Base-by-base conservation (phyloP, 129 eudicot genomes). In the Calendula officinalis region DNA sequence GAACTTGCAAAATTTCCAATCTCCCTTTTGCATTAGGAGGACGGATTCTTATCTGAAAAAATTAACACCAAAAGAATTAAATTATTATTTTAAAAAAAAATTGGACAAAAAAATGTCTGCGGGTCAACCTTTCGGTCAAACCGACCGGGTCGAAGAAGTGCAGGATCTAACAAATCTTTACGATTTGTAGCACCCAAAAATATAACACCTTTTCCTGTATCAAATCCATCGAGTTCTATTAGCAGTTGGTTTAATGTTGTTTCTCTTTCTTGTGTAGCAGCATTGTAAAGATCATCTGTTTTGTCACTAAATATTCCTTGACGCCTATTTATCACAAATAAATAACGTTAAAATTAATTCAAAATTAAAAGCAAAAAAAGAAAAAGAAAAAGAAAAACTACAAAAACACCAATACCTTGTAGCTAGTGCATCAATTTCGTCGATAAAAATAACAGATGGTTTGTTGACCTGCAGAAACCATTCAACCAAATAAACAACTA, bases 11-110 rank as follows among this genome's bases (percentile, higher is more conserved):
- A 61, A 91, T 91, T 34, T 80, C 98, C 75, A 84, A 46, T 76
- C 98, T 80, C 55, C 98, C 98, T 76, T 91, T 91, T 8, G 98
- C 96, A 72, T 87, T 87, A 45, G 98, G 98, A 71, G 98, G 94
- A 22, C 74, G 83, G 36, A 91, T 83, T 74, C 82, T 83, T 69
- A 91, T 84, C 96, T 91, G 43, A 12, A 70, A 11, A 62, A 22
- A 70, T 7, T 16, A 38, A 74, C 35, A 69, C 34, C 45, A 38
- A 35, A 45, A 47, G 59, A 41, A 36, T 36, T 4, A 64, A 40
- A 60, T 34, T 15, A n/a, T 44, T 45, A 43, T 5, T 37, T 4
- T 5, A 17, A 42, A 70, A 6, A 57, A 22, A 62, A 34, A 38
- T 6, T 34, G 43, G 51, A 11, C 51, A 60, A 2, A 62, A 44